phyloP scores from a whole-genome alignment of 495 filamentous ascomycete genomes.

The Aspergillus incahuasiensis region DNA sequence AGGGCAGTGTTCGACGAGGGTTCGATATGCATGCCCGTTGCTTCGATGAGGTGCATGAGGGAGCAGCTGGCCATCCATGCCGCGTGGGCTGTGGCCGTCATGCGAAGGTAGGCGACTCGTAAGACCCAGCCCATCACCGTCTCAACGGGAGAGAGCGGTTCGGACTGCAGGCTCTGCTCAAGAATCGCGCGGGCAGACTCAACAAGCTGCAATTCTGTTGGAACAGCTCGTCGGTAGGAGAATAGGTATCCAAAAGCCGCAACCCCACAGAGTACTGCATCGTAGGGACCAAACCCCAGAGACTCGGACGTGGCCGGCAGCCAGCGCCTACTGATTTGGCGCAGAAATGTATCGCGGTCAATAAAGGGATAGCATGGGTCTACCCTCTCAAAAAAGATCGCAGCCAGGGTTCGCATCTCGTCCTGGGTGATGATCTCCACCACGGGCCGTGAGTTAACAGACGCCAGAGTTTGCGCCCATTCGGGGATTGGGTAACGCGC shows the following conservation, averaged over 20 bases:
- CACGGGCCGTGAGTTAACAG: constrained; percentile 19
- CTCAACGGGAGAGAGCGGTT: constrained; percentile 32
- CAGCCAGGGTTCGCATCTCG: constrained; percentile 36
- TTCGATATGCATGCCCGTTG: constrained; percentile 49
- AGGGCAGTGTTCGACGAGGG: constrained; percentile 19
- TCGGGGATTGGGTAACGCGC: constrained; percentile 29
- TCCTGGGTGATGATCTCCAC: constrained; percentile 37
- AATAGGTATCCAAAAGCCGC: constrained; percentile 47
- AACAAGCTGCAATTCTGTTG: constrained; percentile 33
- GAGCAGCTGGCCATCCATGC: constrained; percentile 54
- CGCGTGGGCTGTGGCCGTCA: constrained; percentile 48
- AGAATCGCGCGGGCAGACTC: constrained; percentile 41
- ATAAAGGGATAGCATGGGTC: constrained; percentile 49
- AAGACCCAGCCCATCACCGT: constrained; percentile 50
- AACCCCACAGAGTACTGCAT: constrained; percentile 45
- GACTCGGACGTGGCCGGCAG: constrained; percentile 12
- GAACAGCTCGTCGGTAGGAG: constrained; percentile 29
- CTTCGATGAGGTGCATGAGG: constrained; percentile 52
- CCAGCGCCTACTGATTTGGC: constrained; percentile 37
- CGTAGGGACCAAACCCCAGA: constrained; percentile 29
- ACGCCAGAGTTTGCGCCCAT: constrained; percentile 8
- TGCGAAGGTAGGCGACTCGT: constrained; percentile 47
- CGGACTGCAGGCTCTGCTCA: constrained; percentile 33
- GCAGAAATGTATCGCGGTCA: constrained; percentile 32
- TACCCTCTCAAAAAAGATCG: constrained; percentile 47